phyloP scores from a whole-genome alignment of 495 filamentous ascomycete species.

The Daldinia grandis region DNA sequence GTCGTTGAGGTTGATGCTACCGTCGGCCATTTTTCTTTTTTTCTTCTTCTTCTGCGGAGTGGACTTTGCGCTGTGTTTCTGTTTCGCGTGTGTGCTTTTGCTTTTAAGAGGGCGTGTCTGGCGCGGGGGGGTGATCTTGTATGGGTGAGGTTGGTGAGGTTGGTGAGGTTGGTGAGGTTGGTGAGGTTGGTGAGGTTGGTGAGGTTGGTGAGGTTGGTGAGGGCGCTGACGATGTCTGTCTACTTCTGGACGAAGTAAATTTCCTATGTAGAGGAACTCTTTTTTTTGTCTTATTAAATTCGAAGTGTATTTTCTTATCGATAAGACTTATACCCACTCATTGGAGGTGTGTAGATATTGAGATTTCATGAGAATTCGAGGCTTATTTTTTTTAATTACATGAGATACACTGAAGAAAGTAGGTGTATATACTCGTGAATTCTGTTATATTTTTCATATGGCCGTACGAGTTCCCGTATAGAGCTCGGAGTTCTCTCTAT shows the following conservation, averaged over 20 bases:
- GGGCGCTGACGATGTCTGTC: background rate
- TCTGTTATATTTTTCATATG: background rate
- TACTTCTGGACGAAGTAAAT: background rate
- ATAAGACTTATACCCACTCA: slow-evolving; percentile 1
- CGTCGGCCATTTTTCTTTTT: slow-evolving; percentile 24
- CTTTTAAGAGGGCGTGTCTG: no score
- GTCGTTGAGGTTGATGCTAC: slow-evolving; percentile 43
- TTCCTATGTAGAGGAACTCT: background rate
- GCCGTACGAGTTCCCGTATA: background rate
- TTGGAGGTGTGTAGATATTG: background rate
- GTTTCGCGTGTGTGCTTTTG: no score
- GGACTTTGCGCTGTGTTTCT: no score
- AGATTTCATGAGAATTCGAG: background rate
- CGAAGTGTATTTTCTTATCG: background rate
- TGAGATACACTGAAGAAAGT: background rate
- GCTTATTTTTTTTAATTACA: background rate
- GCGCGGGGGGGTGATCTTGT: no score
- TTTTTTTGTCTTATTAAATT: background rate
- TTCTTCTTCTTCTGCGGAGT: no score
- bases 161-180: background rate
- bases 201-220: background rate
- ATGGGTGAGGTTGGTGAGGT: no score
- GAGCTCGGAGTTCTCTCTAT: background rate
- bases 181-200: background rate
- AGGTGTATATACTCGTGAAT: background rate